Base-by-base conservation (phyloP, 2,329 filamentous ascomycete species). In the Davidsoniella neocaledoniae region DNA sequence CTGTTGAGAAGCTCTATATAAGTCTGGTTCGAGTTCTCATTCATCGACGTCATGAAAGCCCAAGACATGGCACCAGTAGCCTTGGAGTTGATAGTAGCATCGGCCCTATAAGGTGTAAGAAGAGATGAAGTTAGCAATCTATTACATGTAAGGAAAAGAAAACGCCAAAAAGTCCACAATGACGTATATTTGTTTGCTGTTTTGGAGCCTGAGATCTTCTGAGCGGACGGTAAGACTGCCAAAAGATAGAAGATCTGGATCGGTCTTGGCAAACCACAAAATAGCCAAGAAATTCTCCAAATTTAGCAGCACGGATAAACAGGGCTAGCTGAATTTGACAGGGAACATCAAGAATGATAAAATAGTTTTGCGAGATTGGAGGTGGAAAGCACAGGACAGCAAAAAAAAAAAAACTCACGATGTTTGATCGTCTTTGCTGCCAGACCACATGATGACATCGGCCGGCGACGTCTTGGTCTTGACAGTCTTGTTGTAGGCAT, bases 31-130 rank as follows among this genome's bases (percentile, higher is more conserved):
- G 86, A 86, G 61, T 94, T 94, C 69, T 88, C 86, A 71, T 84
- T 88, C 60, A 96, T 74, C 17, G 88, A 82, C 1, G 75, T 79
- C 64, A 98, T 91, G 64, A 98, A 98, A 2, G 91, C 91, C 79
- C 84, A 95, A 3, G 87, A 94, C 91, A 98, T 96, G 64, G 91
- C 91, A 50, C 91, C 91, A 0, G 91, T 98, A 33, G 91, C 90
- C 67, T 95, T 76, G 51, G 86, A 79, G 41, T 74, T 77, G 57
- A 96, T 95, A 25, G 79, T 84, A 10, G 91, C 88, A 64, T 98
- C 91, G 66, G 86, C 84, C 53, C 87, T 94, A 57, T 10, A 42
- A 33, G 21, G 21, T 21, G 21, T 21, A 10, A 16, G 23, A 23
- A 41, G 43, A 33, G 2, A 33, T 33, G 10, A 33, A 16, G 44